phyloP scores from a whole-genome alignment of 331 rosid species.

The Rosa hybrid region DNA sequence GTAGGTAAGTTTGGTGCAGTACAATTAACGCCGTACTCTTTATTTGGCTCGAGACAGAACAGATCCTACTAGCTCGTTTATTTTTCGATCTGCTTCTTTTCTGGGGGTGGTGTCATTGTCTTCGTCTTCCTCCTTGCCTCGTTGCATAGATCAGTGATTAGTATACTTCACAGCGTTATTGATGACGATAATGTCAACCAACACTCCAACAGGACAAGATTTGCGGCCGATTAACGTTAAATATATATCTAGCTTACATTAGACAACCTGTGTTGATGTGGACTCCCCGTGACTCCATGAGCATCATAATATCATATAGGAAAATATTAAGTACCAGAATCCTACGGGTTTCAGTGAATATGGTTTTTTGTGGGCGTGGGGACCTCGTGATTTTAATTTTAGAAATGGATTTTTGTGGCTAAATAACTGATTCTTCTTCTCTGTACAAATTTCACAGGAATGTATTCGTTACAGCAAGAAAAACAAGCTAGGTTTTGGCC shows the following conservation, averaged over 20 bases:
- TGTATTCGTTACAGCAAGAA: neutral
- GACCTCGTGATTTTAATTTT: neutral
- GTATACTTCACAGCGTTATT: neutral
- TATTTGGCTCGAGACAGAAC: neutral
- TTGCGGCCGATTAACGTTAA: conserved; percentile 21
- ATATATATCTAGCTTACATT: neutral
- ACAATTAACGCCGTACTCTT: neutral
- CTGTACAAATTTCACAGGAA: neutral
- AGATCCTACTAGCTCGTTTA: neutral
- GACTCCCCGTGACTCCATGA: conserved; percentile 20
- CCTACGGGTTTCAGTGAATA: conserved; percentile 12
- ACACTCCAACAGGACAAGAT: conserved; percentile 23
- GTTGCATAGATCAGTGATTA: neutral
- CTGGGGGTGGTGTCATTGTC: neutral
- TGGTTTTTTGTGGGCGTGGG: neutral
- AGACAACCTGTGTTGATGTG: conserved; percentile 32
- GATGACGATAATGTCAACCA: conserved; percentile 32
- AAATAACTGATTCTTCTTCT: neutral
- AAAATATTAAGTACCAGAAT: neutral
- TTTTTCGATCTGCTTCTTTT: neutral
- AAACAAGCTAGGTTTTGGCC: neutral
- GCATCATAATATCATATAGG: neutral
- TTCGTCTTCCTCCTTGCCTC: neutral
- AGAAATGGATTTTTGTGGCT: neutral
- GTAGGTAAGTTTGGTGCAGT: conserved; percentile 3